Percentiles rank a stretch among this genome's conserved stretches.
These are phyloP conservation scores for Plasmodium yoelii DNA, from an alignment of 169 alveolate genomes.

Conservation along the genomic window DNA sequence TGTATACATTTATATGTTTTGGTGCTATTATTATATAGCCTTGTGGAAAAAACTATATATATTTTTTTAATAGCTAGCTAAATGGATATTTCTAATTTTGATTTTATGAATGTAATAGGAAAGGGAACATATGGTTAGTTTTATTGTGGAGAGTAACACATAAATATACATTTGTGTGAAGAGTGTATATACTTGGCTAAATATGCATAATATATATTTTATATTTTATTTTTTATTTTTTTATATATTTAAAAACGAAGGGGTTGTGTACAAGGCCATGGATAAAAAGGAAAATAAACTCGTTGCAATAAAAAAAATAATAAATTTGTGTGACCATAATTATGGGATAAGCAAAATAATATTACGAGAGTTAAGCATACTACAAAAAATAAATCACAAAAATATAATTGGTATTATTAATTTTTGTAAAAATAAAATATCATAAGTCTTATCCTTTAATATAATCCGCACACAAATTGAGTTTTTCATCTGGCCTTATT, in stretches of 20 bases:
- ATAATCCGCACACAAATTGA: no score
- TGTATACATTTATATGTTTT: not conserved
- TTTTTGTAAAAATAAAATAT: not conserved
- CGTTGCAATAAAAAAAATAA: constrained; percentile 74
- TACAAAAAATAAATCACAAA: constrained; percentile 73
- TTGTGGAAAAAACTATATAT: constrained; percentile 5
- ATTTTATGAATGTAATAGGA: constrained; percentile 62
- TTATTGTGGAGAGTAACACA: not conserved
- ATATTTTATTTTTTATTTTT: no score
- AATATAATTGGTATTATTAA: constrained; percentile 41
- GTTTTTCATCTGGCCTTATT: not conserved
- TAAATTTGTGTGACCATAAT: constrained; percentile 36
- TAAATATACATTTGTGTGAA: not conserved
- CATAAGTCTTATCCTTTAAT: no score
- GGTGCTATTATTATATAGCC: not conserved
- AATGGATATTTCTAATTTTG: constrained; percentile 50
- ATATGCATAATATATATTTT: not conserved
- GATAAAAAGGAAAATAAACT: constrained; percentile 45
- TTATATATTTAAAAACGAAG: constrained; percentile 1
- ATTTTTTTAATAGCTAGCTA: not conserved
- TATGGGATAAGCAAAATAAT: constrained; percentile 73
- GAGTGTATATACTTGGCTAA: not conserved
- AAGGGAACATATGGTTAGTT: constrained; percentile 73
- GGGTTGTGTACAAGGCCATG: constrained; percentile 63
- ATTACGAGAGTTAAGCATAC: constrained; percentile 60